Evolutionary conservation across 2,329 filamentous ascomycete species (phyloP).

Genomic region (Neofusicoccum parvum): DNA sequence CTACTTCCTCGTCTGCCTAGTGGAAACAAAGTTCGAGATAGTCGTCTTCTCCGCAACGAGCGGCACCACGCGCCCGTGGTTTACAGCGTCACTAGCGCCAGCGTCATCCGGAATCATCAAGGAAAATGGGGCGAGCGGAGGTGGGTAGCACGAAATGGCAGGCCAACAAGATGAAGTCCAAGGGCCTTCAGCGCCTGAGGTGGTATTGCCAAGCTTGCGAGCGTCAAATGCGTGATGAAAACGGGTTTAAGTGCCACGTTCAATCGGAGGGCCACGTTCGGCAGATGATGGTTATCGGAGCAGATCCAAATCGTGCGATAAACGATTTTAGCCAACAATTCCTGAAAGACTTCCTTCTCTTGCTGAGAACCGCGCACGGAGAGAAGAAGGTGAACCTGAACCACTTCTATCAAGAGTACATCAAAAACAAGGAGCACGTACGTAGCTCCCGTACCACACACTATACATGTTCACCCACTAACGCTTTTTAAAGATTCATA

Average conservation of each 20-base stretch:
- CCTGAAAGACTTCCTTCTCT: slow-evolving; percentile 72
- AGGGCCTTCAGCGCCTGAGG: slow-evolving; percentile 75
- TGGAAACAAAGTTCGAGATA: too few relatives aligned
- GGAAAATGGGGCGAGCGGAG: slow-evolving; percentile 86
- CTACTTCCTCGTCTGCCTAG: too few relatives aligned
- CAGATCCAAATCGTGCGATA: slow-evolving; percentile 83
- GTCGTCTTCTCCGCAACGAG: too few relatives aligned
- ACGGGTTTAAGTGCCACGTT: slow-evolving; percentile 72
- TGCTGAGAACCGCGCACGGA: slow-evolving; percentile 81
- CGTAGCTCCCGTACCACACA: too few relatives aligned
- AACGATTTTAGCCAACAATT: slow-evolving; percentile 83
- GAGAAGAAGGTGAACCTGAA: slow-evolving; percentile 90
- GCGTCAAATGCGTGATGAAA: slow-evolving; percentile 77
- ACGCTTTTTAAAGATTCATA: slow-evolving; percentile 59
- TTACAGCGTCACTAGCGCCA: background rate
- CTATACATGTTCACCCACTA: too few relatives aligned
- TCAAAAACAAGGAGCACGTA: slow-evolving; percentile 56
- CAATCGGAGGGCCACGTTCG: slow-evolving; percentile 76
- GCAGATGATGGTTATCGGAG: slow-evolving; percentile 85
- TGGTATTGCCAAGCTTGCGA: slow-evolving; percentile 90
- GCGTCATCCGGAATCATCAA: background rate
- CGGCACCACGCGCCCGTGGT: background rate
- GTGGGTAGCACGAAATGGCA: slow-evolving; percentile 89
- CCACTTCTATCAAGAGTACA: slow-evolving; percentile 94
- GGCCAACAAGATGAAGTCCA: slow-evolving; percentile 85